A percentile compares a stretch with the other conserved stretches of the same genome.
Evolutionary conservation across 441 rosid species (phyloP).

Genomic region (Bruguiera hainesii): DNA sequence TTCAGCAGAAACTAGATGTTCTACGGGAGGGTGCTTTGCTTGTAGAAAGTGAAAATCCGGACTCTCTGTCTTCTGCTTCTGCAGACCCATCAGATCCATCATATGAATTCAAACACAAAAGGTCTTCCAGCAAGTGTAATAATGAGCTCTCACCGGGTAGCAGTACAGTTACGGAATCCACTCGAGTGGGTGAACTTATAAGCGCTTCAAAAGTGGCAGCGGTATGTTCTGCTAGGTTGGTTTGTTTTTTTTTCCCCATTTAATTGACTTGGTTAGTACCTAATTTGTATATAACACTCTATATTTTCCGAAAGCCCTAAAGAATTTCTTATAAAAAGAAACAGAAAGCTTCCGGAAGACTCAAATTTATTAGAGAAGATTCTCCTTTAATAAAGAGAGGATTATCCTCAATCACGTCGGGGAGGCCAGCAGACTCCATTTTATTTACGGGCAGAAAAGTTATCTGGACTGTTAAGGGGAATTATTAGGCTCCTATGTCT

Average conservation of each 20-base stretch:
- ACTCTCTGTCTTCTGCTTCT: conserved; percentile 46
- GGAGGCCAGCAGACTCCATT: neutral
- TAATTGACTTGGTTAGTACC: neutral
- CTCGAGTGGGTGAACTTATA: conserved; percentile 57
- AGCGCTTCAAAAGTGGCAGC: conserved; percentile 38
- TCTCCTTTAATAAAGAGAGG: neutral
- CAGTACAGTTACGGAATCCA: conserved; percentile 65
- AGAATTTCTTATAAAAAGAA: too few relatives aligned
- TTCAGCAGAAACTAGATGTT: conserved; percentile 51
- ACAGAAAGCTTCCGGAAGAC: too few relatives aligned
- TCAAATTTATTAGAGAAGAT: too few relatives aligned
- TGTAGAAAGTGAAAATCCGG: conserved; percentile 58
- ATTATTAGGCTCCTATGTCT: too few relatives aligned
- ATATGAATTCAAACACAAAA: conserved; percentile 52
- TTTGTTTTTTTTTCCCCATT: neutral
- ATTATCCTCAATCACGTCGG: neutral
- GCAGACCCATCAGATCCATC: conserved; percentile 49
- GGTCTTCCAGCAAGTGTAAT: conserved; percentile 81
- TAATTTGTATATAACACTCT: neutral
- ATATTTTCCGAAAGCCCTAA: too few relatives aligned
- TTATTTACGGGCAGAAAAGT: too few relatives aligned
- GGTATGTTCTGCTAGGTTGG: conserved; percentile 31
- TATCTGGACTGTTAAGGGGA: too few relatives aligned
- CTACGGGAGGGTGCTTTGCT: conserved; percentile 50
- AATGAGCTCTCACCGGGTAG: conserved; percentile 67